Percentiles rank a stretch among this genome's conserved stretches.
These are phyloP conservation scores for Botrytis sinoallii DNA, from an alignment of 2,329 filamentous ascomycete genomes.

Conservation along the genomic window DNA sequence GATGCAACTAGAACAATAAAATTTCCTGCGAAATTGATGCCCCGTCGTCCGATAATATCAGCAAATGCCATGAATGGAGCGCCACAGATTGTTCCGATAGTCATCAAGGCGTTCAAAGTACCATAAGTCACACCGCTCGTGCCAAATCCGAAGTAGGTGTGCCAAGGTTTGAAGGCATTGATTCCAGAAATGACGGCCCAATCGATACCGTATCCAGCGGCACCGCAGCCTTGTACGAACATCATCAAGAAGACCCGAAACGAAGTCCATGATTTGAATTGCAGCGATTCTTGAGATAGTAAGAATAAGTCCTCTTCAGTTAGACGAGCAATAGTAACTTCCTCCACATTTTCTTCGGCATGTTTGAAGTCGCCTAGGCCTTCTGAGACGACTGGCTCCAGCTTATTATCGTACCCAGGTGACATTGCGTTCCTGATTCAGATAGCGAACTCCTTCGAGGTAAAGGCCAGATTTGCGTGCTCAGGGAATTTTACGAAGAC, in stretches of 20 bases:
- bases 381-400: background rate
- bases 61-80: slow-evolving; percentile 49
- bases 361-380: slow-evolving; percentile 36
- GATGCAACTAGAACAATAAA: slow-evolving; percentile 45
- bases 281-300: slow-evolving; percentile 43
- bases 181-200: slow-evolving; percentile 50
- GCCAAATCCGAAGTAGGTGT: slow-evolving; percentile 44
- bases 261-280: slow-evolving; percentile 42
- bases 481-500: background rate
- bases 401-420: background rate
- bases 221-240: slow-evolving; percentile 47
- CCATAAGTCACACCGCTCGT: slow-evolving; percentile 39
- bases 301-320: slow-evolving; percentile 46
- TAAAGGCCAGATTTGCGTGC: background rate
- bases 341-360: slow-evolving; percentile 42
- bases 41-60: slow-evolving; percentile 51
- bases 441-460: background rate
- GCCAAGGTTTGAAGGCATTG: slow-evolving; percentile 44
- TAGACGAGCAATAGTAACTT: slow-evolving; percentile 45
- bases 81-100: slow-evolving; percentile 46
- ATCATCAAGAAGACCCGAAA: slow-evolving; percentile 44
- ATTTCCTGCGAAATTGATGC: slow-evolving; percentile 48
- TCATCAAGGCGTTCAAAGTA: slow-evolving; percentile 48
- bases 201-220: slow-evolving; percentile 43
- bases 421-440: background rate